A percentile compares a stretch with the other conserved stretches of the same genome.
These are phyloP conservation scores for Solanum acaule DNA, from an alignment of 257 asterid species.

Conservation along the genomic window DNA sequence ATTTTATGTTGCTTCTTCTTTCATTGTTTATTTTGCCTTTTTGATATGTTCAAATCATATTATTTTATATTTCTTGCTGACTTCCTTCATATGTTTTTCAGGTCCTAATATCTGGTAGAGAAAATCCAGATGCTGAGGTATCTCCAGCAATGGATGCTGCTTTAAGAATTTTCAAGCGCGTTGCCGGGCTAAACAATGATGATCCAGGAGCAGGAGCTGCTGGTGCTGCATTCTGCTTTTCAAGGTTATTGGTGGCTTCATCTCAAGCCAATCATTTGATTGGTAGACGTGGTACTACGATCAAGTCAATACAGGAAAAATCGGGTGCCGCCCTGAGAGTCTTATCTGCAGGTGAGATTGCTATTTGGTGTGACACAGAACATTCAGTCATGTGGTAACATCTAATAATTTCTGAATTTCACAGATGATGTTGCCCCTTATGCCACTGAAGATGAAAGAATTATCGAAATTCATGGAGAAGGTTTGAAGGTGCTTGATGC, in stretches of 20 bases:
- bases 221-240: slow-evolving; percentile 41
- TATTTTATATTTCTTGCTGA: neutral
- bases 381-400: neutral
- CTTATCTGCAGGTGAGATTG: slow-evolving; percentile 41
- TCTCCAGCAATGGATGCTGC: slow-evolving; percentile 80
- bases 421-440: slow-evolving; percentile 61
- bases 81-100: slow-evolving; percentile 12
- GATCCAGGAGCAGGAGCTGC: slow-evolving; percentile 26
- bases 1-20: neutral
- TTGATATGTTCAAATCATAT: neutral
- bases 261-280: slow-evolving; percentile 72
- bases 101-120: slow-evolving; percentile 76
- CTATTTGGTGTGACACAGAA: neutral
- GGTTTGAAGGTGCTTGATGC: slow-evolving; percentile 67
- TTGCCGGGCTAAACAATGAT: slow-evolving; percentile 44
- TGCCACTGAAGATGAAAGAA: slow-evolving; percentile 73
- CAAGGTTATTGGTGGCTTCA: slow-evolving; percentile 59
- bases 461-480: slow-evolving; percentile 83
- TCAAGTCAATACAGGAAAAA: slow-evolving; percentile 68
- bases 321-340: slow-evolving; percentile 59
- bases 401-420: neutral
- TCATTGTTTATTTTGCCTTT: neutral
- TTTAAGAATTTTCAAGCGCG: slow-evolving; percentile 53
- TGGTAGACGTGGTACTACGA: slow-evolving; percentile 69
- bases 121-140: slow-evolving; percentile 57